Evolutionary conservation across 805 yeast genomes (phyloP).

Genomic region (Yamadazyma akitaensis): DNA sequence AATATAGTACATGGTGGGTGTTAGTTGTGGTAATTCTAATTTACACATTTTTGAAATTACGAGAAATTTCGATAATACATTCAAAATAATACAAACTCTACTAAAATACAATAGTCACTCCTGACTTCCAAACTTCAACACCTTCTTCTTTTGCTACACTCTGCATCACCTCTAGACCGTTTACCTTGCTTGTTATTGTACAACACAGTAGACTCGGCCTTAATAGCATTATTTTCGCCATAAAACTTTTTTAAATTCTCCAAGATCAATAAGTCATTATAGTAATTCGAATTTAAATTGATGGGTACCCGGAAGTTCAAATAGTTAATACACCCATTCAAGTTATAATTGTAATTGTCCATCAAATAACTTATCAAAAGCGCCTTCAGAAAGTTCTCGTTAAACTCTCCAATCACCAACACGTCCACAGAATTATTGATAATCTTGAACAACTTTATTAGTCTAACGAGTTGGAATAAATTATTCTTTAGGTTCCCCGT

Average conservation of each 20-base stretch:
- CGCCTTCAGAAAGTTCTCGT: constrained; percentile 32
- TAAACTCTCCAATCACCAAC: constrained; percentile 23
- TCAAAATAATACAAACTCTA: background rate
- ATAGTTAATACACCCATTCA: constrained; percentile 25
- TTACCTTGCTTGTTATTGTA: constrained; percentile 23
- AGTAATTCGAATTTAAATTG: constrained; percentile 29
- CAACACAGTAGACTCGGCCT: constrained; percentile 13
- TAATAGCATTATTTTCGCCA: constrained; percentile 30
- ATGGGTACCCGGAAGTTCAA: constrained; percentile 16
- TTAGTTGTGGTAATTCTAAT: background rate
- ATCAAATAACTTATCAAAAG: constrained; percentile 35
- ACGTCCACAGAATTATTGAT: constrained; percentile 31
- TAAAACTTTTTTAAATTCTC: constrained; percentile 39
- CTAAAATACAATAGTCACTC: background rate
- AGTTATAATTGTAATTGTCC: constrained; percentile 38
- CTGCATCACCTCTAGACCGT: constrained; percentile 22
- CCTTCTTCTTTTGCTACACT: constrained; percentile 4
- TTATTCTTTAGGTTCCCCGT: constrained; percentile 35
- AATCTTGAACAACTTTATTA: constrained; percentile 31
- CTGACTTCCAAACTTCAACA: background rate
- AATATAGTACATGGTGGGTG: no score
- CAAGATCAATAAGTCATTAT: constrained; percentile 37
- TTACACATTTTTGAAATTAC: background rate
- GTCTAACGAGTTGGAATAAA: constrained; percentile 34
- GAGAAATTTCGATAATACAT: background rate